phyloP scores from a whole-genome alignment of 169 alveolate genomes.

The Perkinsus marinus region DNA sequence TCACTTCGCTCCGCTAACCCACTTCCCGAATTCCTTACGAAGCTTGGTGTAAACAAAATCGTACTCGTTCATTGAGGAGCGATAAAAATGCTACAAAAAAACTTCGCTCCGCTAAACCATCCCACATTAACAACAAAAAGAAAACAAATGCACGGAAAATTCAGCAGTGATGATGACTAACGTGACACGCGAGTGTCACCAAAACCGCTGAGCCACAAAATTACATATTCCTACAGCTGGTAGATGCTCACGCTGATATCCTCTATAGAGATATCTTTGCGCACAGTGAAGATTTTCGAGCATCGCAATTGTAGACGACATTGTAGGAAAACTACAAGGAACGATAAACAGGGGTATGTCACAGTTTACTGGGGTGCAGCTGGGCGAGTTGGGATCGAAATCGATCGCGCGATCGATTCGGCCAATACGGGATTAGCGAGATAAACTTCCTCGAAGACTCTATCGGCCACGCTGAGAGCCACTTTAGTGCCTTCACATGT shows the following conservation, averaged over 20 bases:
- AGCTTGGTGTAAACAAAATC: constrained; percentile 31
- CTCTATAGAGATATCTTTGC: not conserved
- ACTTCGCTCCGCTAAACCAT: not conserved
- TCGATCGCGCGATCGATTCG: not conserved
- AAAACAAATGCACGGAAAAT: not conserved
- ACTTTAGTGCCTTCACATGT: not conserved
- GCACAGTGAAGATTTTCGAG: not conserved
- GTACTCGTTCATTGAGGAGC: constrained; percentile 20
- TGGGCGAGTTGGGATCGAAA: not conserved
- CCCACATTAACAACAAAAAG: not conserved
- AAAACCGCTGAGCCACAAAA: not conserved
- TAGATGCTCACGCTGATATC: not conserved
- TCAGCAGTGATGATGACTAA: not conserved
- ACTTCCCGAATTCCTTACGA: constrained; percentile 34
- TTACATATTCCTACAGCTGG: not conserved
- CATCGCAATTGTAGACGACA: too few species aligned
- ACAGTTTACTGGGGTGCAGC: not conserved
- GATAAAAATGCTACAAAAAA: not conserved
- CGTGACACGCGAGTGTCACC: not conserved
- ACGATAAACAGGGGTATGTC: too few species aligned
- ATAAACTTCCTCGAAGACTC: not conserved
- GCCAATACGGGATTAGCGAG: not conserved
- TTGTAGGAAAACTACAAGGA: too few species aligned
- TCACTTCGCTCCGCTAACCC: not conserved
- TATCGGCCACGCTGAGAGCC: not conserved